Conservation (phyloP, 179 eudicot species). For the Beta corolliflora region DNA sequence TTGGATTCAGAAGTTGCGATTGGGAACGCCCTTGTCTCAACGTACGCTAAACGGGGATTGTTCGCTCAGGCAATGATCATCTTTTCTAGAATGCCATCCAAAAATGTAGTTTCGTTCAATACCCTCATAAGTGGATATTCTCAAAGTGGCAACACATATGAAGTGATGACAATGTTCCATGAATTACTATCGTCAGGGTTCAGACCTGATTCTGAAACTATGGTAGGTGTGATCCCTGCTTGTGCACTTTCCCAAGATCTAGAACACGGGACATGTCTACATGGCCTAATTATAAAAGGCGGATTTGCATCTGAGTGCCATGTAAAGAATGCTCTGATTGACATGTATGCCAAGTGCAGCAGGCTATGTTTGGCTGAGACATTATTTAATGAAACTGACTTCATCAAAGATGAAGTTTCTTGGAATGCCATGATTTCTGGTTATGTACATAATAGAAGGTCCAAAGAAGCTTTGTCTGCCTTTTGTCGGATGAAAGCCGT, state of each 20-base stretch:
- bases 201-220: slow-evolving; percentile 58
- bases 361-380: slow-evolving; percentile 47
- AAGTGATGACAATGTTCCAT: slow-evolving; percentile 45
- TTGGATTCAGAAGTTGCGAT: slow-evolving; percentile 44
- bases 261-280: slow-evolving; percentile 46
- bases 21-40: slow-evolving; percentile 60
- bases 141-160: slow-evolving; percentile 47
- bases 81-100: slow-evolving; percentile 45
- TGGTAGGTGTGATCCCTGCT: slow-evolving; percentile 60
- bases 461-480: slow-evolving; percentile 36
- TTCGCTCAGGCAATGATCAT: slow-evolving; percentile 47
- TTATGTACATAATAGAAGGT: slow-evolving; percentile 36
- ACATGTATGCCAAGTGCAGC: slow-evolving; percentile 73
- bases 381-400: slow-evolving; percentile 43
- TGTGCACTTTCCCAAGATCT: slow-evolving; percentile 56
- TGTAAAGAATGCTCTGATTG: slow-evolving; percentile 66
- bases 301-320: slow-evolving; percentile 54
- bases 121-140: slow-evolving; percentile 65
- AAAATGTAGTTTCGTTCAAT: slow-evolving; percentile 68
- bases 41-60: slow-evolving; percentile 61
- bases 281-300: slow-evolving; percentile 46
- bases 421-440: slow-evolving; percentile 48
- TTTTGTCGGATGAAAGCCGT: slow-evolving; percentile 38
- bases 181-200: slow-evolving; percentile 42
- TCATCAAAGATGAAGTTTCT: slow-evolving; percentile 39